Base-by-base conservation (phyloP, 164 flowering plant species). In the Vitis riparia region DNA sequence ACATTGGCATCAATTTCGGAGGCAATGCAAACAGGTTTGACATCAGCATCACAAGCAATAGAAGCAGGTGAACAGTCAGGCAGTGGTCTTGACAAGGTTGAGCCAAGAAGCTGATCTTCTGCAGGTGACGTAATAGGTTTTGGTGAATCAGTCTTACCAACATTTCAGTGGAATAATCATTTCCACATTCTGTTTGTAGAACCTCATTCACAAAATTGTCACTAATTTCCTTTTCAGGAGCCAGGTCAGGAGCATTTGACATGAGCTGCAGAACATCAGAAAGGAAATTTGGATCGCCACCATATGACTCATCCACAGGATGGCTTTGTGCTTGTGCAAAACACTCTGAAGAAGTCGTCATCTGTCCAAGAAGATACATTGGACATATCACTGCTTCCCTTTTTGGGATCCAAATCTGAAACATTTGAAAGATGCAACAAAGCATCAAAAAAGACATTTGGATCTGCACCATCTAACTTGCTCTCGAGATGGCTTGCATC, bases 381-480 rank as follows among this genome's bases (percentile, higher is more conserved):
- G 7, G 44, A 32, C 44, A 32, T 32, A 32, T 32, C 5, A 32
- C 44, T 19, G 44, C 44, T 32, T 6, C 7, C 5, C 7, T 6
- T 32, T 32, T 32, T 32, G 44, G 44, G 7, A 32, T 32, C 44
- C 44, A 6, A 32, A 32, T 66, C 71, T 11, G 61, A 71, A 50
- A 60, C 12, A 30, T 67, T 49, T 44, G 78, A 53, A 27, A 50
- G 9, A 70, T 55, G 62, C 63, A 27, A 30, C 47, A 50, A 44
- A 62, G 30, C 68, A 74, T 70, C 69, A 66, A 74, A 69, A 51
- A 60, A 15, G n/a, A 27, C 62, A 63, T 69, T 58, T 62, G 61
- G 32, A 61, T 72, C 71, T 37, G 51, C 68, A 64, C 30, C 57
- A 62, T 73, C 79, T 17, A 73, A 68, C 30, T 63, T 76, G 68